Conservation (phyloP, 768 basidiomycete genomes). For the Suillus ampliporus region DNA sequence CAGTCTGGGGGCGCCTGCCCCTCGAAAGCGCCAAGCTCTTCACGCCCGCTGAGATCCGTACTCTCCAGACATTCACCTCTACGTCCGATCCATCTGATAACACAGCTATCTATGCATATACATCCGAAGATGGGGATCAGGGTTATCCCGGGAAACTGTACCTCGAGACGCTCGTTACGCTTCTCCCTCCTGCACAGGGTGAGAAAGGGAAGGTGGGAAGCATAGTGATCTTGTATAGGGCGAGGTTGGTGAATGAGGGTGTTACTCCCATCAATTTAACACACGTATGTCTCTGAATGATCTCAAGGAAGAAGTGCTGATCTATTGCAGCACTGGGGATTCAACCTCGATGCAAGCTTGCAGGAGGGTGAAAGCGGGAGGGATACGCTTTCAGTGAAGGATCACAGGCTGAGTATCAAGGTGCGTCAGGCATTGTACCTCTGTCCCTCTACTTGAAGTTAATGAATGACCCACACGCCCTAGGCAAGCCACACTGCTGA, state of each 20-base stretch:
- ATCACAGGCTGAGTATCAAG: conserved; percentile 51
- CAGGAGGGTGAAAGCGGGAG: conserved; percentile 33
- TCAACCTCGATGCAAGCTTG: conserved; percentile 77
- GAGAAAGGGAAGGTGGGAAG: conserved; percentile 62
- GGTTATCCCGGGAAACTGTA: conserved; percentile 69
- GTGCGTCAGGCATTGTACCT: conserved; percentile 22
- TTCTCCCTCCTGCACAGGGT: conserved; percentile 46
- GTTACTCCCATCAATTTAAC: conserved; percentile 81
- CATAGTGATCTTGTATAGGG: conserved; percentile 70
- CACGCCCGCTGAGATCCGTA: conserved; percentile 54
- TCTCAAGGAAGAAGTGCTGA: conserved; percentile 7
- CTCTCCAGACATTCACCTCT: conserved; percentile 42
- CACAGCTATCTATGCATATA: conserved; percentile 56
- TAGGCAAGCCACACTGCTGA: conserved; percentile 63
- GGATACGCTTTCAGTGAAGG: conserved; percentile 54
- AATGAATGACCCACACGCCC: neutral
- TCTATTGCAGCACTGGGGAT: conserved; percentile 73
- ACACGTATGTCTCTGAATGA: conserved; percentile 52
- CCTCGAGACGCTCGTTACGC: conserved; percentile 60
- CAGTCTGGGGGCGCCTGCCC: conserved; percentile 54
- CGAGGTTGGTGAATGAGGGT: conserved; percentile 56
- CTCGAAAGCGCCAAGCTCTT: conserved; percentile 56
- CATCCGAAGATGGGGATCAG: conserved; percentile 70
- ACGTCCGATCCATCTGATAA: conserved; percentile 38
- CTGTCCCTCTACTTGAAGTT: neutral